Conservation (phyloP, 345 rosid species). For the Balakata baccata region DNA sequence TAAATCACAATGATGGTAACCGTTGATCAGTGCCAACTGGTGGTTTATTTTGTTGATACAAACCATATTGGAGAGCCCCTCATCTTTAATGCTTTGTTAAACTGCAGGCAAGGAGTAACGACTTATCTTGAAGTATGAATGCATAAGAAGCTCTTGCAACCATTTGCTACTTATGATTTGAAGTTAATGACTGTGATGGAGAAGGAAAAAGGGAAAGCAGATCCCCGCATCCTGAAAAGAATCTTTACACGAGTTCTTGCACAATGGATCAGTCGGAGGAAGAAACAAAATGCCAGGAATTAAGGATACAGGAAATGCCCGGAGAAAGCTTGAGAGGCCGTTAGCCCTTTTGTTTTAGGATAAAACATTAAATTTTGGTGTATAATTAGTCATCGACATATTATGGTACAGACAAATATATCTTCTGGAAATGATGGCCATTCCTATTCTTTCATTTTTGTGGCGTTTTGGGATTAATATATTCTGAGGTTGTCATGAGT, state of each 20-base stretch:
- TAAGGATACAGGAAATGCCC: background rate
- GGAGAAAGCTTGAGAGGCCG: background rate
- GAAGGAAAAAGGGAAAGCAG: background rate
- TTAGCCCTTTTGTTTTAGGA: background rate
- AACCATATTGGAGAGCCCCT: background rate
- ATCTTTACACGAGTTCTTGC: background rate
- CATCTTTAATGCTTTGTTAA: background rate
- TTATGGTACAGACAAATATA: background rate
- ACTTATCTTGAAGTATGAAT: background rate
- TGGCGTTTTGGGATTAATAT: background rate
- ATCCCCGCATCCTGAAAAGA: background rate
- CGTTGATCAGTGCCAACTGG: slow-evolving; percentile 5
- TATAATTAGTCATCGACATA: background rate
- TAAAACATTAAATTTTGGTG: slow-evolving; percentile 1
- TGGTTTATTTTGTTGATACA: slow-evolving; percentile 3
- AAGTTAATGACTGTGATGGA: background rate
- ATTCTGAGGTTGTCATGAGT: too few species aligned
- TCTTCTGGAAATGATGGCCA: background rate
- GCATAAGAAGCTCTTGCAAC: background rate
- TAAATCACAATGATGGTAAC: slow-evolving; percentile 40
- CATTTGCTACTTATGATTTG: background rate
- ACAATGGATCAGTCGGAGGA: background rate
- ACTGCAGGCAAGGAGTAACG: slow-evolving; percentile 42
- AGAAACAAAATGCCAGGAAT: background rate
- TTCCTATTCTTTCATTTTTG: background rate